Evolutionary conservation across 2,329 filamentous ascomycete species (phyloP).

Genomic region (Cytospora chrysosperma): DNA sequence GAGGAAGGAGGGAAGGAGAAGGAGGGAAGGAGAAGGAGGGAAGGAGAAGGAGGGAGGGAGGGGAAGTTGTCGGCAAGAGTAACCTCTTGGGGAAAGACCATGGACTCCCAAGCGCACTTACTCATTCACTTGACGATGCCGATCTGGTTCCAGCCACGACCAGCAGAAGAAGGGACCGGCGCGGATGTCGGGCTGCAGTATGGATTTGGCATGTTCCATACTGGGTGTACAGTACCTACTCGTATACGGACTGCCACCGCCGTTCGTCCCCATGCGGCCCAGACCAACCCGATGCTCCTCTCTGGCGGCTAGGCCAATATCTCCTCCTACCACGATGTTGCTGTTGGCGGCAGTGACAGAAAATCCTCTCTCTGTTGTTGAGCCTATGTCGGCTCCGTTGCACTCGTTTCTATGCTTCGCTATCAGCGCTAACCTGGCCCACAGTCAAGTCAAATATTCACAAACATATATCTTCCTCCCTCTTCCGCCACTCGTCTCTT

Average conservation of each 20-base stretch:
- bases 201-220: neutral
- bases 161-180: too few species aligned
- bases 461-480: neutral
- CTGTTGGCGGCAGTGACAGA: constrained; percentile 5
- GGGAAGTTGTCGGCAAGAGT: neutral
- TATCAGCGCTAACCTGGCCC: neutral
- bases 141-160: neutral
- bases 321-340: neutral
- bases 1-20: neutral
- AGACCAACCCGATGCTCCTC: neutral
- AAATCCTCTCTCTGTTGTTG: constrained; percentile 5
- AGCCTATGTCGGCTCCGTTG: constrained; percentile 11
- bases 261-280: neutral
- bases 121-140: too few species aligned
- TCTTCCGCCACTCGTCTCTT: neutral
- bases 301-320: neutral
- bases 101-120: neutral
- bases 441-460: neutral
- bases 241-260: neutral
- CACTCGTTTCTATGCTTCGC: constrained; percentile 8
- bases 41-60: neutral
- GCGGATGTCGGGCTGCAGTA: neutral
- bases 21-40: neutral
- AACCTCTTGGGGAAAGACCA: neutral
- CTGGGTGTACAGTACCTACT: neutral